These are phyloP conservation scores for Colletotrichum trifolii DNA, from an alignment of 2,329 filamentous ascomycete genomes.

Conservation along the genomic window DNA sequence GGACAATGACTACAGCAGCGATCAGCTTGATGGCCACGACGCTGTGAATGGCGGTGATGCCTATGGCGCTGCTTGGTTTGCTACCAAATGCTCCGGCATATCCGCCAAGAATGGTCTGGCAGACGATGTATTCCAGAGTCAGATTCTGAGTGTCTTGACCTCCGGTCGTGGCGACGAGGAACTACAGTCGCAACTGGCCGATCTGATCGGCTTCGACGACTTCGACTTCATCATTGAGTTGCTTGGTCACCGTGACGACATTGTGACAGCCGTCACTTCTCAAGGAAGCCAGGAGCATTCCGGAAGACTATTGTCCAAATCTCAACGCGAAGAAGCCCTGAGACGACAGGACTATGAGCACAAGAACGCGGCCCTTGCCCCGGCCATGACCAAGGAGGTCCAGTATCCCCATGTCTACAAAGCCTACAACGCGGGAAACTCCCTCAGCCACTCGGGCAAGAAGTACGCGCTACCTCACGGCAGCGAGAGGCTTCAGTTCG, in stretches of 20 bases:
- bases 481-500: slow-evolving; percentile 74
- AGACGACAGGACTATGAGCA: slow-evolving; percentile 82
- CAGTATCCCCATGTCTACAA: slow-evolving; percentile 96
- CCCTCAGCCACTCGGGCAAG: slow-evolving; percentile 80
- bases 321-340: slow-evolving; percentile 83
- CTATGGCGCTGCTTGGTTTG: slow-evolving; percentile 78
- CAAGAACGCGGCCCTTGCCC: slow-evolving; percentile 78
- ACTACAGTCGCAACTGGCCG: slow-evolving; percentile 89
- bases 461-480: slow-evolving; percentile 86
- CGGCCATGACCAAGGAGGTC: slow-evolving; percentile 77
- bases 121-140: slow-evolving; percentile 76
- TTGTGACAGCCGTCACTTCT: slow-evolving; percentile 62
- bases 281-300: slow-evolving; percentile 48
- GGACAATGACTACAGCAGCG: slow-evolving; percentile 71
- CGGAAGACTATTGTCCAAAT: slow-evolving; percentile 74
- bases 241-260: slow-evolving; percentile 79
- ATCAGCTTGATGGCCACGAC: slow-evolving; percentile 54
- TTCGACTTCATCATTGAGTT: slow-evolving; percentile 92
- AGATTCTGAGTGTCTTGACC: slow-evolving; percentile 79
- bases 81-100: slow-evolving; percentile 73
- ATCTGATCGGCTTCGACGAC: slow-evolving; percentile 92
- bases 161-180: slow-evolving; percentile 81
- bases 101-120: slow-evolving; percentile 75
- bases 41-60: slow-evolving; percentile 41
- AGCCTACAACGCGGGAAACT: slow-evolving; percentile 84